Conservation (phyloP, 768 basidiomycete species). For the Tubosaeta brunneosetosa region DNA sequence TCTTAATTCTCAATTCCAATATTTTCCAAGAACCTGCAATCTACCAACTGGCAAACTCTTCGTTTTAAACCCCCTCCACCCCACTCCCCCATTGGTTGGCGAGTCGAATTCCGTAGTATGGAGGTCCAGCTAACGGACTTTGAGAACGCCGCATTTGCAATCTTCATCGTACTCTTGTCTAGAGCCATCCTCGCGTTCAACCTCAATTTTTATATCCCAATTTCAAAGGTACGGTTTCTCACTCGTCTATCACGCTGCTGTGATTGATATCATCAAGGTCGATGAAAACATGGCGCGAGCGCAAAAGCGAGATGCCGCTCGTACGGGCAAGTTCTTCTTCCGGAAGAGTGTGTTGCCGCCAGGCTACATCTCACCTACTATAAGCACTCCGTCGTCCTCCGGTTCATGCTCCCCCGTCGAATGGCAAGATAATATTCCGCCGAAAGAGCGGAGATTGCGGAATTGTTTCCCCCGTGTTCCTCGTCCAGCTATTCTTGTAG, state of each 20-base stretch:
- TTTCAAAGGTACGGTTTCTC: slow-evolving; percentile 68
- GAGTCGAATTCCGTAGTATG: slow-evolving; percentile 98
- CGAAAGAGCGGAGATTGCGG: slow-evolving; percentile 61
- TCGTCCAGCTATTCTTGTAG: slow-evolving; percentile 47
- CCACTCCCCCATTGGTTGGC: slow-evolving; percentile 91
- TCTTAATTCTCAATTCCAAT: neutral
- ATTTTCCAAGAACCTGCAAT: slow-evolving; percentile 81
- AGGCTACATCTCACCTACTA: slow-evolving; percentile 33
- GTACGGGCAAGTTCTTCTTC: slow-evolving; percentile 80
- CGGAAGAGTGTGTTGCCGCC: slow-evolving; percentile 76
- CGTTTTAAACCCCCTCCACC: slow-evolving; percentile 98
- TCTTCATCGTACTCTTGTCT: slow-evolving; percentile 92
- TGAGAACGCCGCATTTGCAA: slow-evolving; percentile 95
- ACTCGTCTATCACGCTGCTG: neutral
- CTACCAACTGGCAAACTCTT: slow-evolving; percentile 99
- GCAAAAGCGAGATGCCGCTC: slow-evolving; percentile 76
- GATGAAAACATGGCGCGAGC: slow-evolving; percentile 95
- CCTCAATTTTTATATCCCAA: slow-evolving; percentile 94
- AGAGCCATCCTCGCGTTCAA: slow-evolving; percentile 89
- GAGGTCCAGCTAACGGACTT: slow-evolving; percentile 99
- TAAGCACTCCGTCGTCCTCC: slow-evolving; percentile 45
- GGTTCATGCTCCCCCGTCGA: slow-evolving; percentile 35
- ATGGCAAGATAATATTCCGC: slow-evolving; percentile 28
- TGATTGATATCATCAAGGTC: slow-evolving; percentile 50
- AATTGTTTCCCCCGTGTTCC: slow-evolving; percentile 64